Evolutionary conservation across 139 green algal species (phyloP).

Genomic region (Chlamydomonas urium): DNA sequence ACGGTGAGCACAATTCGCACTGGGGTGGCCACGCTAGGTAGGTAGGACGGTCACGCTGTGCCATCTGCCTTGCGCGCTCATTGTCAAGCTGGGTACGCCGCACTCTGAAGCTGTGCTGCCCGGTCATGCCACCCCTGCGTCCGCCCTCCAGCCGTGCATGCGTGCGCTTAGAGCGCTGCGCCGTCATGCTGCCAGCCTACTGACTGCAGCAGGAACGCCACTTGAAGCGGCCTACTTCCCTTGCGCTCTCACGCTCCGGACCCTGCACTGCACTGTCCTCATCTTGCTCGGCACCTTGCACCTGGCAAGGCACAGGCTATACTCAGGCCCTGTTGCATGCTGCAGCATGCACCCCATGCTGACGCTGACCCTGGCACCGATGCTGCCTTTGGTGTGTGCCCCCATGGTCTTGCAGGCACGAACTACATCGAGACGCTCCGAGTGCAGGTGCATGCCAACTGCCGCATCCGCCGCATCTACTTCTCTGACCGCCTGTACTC

Average conservation of each 20-base stretch:
- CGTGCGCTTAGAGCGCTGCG: neutral
- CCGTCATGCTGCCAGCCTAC: neutral
- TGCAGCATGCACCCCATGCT: neutral
- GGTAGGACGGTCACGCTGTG: neutral
- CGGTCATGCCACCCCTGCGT: no score
- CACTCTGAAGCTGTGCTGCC: neutral
- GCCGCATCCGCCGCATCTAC: constrained; percentile 88
- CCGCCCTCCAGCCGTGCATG: no score
- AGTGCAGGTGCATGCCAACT: constrained; percentile 84
- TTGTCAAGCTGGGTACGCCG: neutral
- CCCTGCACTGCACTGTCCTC: no score
- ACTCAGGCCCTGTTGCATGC: neutral
- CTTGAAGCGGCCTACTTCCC: no score
- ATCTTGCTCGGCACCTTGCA: neutral
- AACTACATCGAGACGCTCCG: constrained; percentile 20
- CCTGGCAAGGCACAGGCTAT: neutral
- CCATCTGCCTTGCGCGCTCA: neutral
- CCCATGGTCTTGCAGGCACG: constrained; percentile 11
- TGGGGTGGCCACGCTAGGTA: neutral
- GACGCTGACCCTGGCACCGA: neutral
- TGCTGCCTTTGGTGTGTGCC: neutral
- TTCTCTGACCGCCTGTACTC: constrained; percentile 91
- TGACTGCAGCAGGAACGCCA: no score
- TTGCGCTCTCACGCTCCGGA: neutral
- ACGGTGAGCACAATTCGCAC: constrained; percentile 46